Percentiles rank a stretch among this genome's conserved stretches.
These are phyloP conservation scores for Tilletiopsis washingtonensis DNA, from an alignment of 1,284 basidiomycete species.

Conservation along the genomic window DNA sequence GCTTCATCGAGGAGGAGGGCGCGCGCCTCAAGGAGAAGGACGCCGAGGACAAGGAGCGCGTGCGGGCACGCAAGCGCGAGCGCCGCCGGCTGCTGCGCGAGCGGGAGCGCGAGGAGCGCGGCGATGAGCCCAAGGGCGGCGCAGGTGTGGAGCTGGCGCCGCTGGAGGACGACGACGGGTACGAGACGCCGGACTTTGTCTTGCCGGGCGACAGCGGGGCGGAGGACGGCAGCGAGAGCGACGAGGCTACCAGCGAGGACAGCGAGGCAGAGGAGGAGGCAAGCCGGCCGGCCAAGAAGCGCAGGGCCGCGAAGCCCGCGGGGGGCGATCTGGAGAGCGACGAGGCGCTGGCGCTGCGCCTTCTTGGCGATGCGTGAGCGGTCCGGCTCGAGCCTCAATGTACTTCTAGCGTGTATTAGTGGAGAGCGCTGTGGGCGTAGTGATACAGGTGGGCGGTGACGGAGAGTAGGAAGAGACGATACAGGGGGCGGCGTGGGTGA, in stretches of 20 bases:
- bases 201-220: constrained; percentile 13
- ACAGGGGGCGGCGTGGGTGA: no score
- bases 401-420: no score
- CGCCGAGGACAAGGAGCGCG: constrained; percentile 38
- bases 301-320: background rate
- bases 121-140: constrained; percentile 15
- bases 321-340: background rate
- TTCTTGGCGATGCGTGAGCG: background rate
- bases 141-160: constrained; percentile 22
- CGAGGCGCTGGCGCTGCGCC: constrained; percentile 5
- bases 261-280: constrained; percentile 1
- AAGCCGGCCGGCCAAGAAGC: background rate
- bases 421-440: no score
- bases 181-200: constrained; percentile 42
- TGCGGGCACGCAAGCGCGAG: constrained; percentile 37
- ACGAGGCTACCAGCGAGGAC: no score
- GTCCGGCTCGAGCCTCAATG: no score
- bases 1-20: constrained; percentile 63
- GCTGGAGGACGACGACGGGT: constrained; percentile 48
- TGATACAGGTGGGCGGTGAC: no score
- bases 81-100: constrained; percentile 71
- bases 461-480: no score
- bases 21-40: constrained; percentile 76
- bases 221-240: no score
- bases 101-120: constrained; percentile 58